Base-by-base conservation (phyloP, 805 yeast species). In the Starmerella tilneyi region DNA sequence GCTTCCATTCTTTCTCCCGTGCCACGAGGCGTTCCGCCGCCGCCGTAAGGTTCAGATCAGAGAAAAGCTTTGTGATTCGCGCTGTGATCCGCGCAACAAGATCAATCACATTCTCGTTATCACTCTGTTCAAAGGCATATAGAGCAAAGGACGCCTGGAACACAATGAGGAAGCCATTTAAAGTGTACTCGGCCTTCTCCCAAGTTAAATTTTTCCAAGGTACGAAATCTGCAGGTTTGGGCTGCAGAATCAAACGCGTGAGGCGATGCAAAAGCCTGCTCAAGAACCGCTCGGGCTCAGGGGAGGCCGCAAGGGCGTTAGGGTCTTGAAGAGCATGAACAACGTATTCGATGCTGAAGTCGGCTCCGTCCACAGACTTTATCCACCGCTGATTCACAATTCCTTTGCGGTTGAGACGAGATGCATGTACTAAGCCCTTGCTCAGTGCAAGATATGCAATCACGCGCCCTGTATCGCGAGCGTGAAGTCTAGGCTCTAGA, bases 381-480 rank as follows among this genome's bases (percentile, higher is more conserved):
- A 8, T 9, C 19, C 22, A 12, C 3, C n/a, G 21, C 12, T 21
- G n/a, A 17, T 36, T 24, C 8, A n/a, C 9, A 23, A 38, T 24
- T 8, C 28, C 37, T 37, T 45, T 45, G 15, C 53, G 49, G 35
- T 51, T 51, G 23, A 51, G 21, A 5, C 54, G 40, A 9, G 50
- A 44, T n/a, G 53, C 34, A 19, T 51, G 54, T 5, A 44, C 46
- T 13, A 49, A 41, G 2, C 54, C 54, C 27, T 49, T 49, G 9
- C 23, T 13, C 9, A 40, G 34, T 6, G 53, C 53, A 13, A 46
- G 43, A 7, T 46, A 22, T 23, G 38, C 27, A 12, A 49, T 27
- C 7, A 46, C 43, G 7, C 41, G 43, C 16, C 49, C 49, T 8
- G 36, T 11, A 24, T 17, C 41, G 13, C 23, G 16, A 12, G 30